Evolutionary conservation across 2,329 filamentous ascomycete species (phyloP).

Genomic region (Aspergillus glaucus): DNA sequence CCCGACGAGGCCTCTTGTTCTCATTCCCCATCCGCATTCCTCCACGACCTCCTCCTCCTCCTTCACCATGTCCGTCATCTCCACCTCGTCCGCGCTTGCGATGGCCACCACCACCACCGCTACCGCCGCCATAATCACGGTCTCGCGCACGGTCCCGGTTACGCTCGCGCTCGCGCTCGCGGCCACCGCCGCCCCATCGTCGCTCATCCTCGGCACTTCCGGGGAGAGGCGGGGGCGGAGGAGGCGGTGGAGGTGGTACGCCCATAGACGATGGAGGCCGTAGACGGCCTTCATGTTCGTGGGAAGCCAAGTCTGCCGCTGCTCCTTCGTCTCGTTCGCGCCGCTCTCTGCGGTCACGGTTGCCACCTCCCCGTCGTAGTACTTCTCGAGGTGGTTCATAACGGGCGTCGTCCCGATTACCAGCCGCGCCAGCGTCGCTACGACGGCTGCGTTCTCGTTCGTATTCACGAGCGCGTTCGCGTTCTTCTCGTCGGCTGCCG

Average conservation of each 20-base stretch:
- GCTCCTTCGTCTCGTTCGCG: conserved; percentile 31
- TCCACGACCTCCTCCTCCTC: conserved; percentile 25
- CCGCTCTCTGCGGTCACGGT: conserved; percentile 30
- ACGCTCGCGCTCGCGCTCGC: conserved; percentile 31
- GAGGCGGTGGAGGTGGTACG: conserved; percentile 23
- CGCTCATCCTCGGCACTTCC: conserved; percentile 26
- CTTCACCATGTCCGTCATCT: conserved; percentile 23
- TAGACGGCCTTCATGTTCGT: conserved; percentile 28
- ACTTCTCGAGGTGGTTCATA: conserved; percentile 12
- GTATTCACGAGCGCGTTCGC: conserved; percentile 27
- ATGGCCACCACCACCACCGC: conserved; percentile 21
- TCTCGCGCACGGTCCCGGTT: conserved; percentile 30
- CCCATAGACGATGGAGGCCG: conserved; percentile 29
- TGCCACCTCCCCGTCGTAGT: conserved; percentile 24
- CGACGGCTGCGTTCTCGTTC: conserved; percentile 31
- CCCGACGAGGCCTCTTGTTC: conserved; percentile 37
- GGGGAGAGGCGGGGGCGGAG: conserved; percentile 22
- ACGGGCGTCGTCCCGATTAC: conserved; percentile 21
- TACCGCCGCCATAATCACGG: conserved; percentile 25
- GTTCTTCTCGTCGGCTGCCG: conserved; percentile 31
- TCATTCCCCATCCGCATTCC: conserved; percentile 36
- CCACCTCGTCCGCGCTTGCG: conserved; percentile 35
- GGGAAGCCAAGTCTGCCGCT: conserved; percentile 11
- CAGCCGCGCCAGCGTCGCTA: conserved; percentile 19
- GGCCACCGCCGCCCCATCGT: conserved; percentile 28